Evolutionary conservation across 169 alveolate species (phyloP), one percentile per base, ranked within the genome.

Genomic region (Cryptosporidium meleagridis): DNA sequence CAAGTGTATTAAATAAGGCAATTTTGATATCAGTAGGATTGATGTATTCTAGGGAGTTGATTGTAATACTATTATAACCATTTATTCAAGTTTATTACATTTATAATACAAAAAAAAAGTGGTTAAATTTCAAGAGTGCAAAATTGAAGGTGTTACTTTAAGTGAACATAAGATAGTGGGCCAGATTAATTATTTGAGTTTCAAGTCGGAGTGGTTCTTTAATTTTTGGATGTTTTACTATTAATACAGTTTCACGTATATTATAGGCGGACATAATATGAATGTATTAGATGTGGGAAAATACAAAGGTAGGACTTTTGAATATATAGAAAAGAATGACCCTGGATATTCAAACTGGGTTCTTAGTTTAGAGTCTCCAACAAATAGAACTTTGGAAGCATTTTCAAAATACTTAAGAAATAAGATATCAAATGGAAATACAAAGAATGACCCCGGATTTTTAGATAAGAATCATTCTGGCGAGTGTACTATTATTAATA

Each of bases 281-380:
- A 44, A 80, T 29, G 65, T 80, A 65, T 48, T 80, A 23, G 89
- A 80, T 80, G 75, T 80, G n/a, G 89, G 89, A 18, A 80, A 80
- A 45, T 65, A 80, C 33, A 80, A 80, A 31, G 89, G 89, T 2
- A 80, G 45, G 29, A 59, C 68, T 1, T 80, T 80, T 61, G 80
- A 80, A 37, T 65, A 80, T 80, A 67, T 80, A 44, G 89, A 61
- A 51, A 80, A 18, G 62, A 65, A 62, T 39, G 89, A 80, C 41
- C 89, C 89, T n/a, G 89, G 89, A 35, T 80, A 80, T 41, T 44
- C 89, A 80, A 80, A 44, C 12, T 80, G 89, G 89, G 89, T 80
- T 29, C 44, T 80, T 26, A 41, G 80, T 80, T 62, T 80, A 29
- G 89, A 80, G 12, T 41, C 73, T 10, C 89, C 89, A 12, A 80